Conservation (phyloP, 1,284 basidiomycete species). For the Flammula alnicola region DNA sequence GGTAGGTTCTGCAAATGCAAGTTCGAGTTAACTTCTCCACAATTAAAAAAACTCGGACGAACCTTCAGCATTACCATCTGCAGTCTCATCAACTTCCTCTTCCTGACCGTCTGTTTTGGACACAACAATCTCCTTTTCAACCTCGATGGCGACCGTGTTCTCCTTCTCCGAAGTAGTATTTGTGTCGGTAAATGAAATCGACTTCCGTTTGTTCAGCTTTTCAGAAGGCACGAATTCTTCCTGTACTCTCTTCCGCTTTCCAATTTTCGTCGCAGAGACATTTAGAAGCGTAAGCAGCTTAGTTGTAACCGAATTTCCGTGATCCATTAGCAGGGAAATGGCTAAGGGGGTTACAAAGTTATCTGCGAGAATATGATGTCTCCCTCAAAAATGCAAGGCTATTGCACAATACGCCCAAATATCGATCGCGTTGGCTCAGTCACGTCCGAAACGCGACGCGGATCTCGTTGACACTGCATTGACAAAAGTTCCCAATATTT, state of each 20-base stretch:
- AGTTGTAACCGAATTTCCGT: slow-evolving; percentile 68
- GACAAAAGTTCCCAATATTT: too few species aligned
- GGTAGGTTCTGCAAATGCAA: slow-evolving; percentile 6
- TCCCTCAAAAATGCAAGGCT: slow-evolving; percentile 29
- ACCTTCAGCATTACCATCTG: slow-evolving; percentile 32
- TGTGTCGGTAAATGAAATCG: slow-evolving; percentile 35
- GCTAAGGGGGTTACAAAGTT: not conserved
- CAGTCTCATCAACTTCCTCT: slow-evolving; percentile 25
- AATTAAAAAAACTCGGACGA: slow-evolving; percentile 15
- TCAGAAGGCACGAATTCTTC: slow-evolving; percentile 48
- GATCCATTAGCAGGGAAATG: slow-evolving; percentile 38
- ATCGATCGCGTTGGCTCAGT: slow-evolving; percentile 16
- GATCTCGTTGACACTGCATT: too few species aligned
- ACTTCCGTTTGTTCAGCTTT: slow-evolving; percentile 71
- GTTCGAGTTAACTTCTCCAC: not conserved
- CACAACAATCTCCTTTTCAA: slow-evolving; percentile 23
- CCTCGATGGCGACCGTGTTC: slow-evolving; percentile 25
- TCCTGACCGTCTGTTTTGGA: slow-evolving; percentile 13
- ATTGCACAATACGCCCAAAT: slow-evolving; percentile 31
- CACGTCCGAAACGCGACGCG: slow-evolving; percentile 7
- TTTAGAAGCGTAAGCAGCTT: slow-evolving; percentile 93
- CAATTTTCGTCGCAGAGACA: slow-evolving; percentile 78
- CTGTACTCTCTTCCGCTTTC: slow-evolving; percentile 59
- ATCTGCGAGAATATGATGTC: not conserved
- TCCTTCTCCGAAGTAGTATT: slow-evolving; percentile 23